These are phyloP conservation scores for Fusarium sp. DNA, from an alignment of 2,329 filamentous ascomycete genomes.

Conservation along the genomic window DNA sequence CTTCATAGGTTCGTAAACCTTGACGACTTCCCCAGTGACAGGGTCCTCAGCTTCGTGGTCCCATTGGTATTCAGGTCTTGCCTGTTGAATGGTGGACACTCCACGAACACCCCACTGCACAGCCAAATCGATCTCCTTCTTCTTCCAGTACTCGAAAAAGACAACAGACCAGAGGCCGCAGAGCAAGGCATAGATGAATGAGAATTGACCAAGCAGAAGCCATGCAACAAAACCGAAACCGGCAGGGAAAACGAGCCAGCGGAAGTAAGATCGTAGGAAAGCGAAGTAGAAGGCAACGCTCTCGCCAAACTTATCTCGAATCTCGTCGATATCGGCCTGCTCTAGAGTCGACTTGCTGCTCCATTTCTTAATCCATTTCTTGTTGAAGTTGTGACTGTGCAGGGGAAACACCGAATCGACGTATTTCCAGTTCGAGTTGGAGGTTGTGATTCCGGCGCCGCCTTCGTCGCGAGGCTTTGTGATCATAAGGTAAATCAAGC, in stretches of 20 bases:
- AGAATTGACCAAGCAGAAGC: slow-evolving; percentile 87
- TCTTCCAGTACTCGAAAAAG: slow-evolving; percentile 97
- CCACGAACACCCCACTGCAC: slow-evolving; percentile 90
- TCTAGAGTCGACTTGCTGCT: slow-evolving; percentile 77
- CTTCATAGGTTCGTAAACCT: slow-evolving; percentile 80
- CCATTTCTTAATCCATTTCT: slow-evolving; percentile 79
- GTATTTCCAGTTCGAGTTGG: slow-evolving; percentile 76
- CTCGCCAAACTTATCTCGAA: slow-evolving; percentile 82
- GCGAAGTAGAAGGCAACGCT: slow-evolving; percentile 95
- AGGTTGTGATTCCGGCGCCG: slow-evolving; percentile 81
- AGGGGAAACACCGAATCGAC: slow-evolving; percentile 82
- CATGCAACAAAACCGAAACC: slow-evolving; percentile 81
- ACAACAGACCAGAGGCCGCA: slow-evolving; percentile 88
- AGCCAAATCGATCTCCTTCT: slow-evolving; percentile 86
- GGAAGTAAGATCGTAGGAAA: slow-evolving; percentile 91
- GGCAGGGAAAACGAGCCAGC: slow-evolving; percentile 85
- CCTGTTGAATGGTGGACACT: slow-evolving; percentile 83
- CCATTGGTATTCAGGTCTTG: slow-evolving; percentile 81
- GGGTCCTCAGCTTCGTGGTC: slow-evolving; percentile 82
- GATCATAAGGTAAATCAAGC: slow-evolving; percentile 88
- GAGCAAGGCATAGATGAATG: slow-evolving; percentile 80
- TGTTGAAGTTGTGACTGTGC: slow-evolving; percentile 82
- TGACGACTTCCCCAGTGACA: slow-evolving; percentile 82
- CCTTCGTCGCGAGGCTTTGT: slow-evolving; percentile 79
- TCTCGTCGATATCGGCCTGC: slow-evolving; percentile 75